phyloP scores from a whole-genome alignment of 2,329 filamentous ascomycete genomes.

The Exophiala calicioides region DNA sequence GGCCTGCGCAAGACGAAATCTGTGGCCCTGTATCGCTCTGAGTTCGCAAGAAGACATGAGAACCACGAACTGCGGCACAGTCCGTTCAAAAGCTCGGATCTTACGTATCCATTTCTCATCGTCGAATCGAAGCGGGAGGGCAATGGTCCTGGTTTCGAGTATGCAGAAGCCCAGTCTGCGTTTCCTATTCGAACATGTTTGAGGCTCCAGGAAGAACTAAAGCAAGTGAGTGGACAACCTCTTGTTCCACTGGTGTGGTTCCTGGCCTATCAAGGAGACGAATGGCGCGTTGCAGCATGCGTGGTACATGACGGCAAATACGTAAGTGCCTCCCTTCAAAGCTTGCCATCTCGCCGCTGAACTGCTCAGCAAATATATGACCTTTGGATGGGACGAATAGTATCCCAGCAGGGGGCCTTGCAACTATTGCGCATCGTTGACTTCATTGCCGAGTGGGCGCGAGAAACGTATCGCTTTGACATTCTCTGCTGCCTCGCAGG shows the following conservation, averaged over 20 bases:
- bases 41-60: not conserved
- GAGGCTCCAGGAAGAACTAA: not conserved
- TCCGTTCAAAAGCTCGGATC: not conserved
- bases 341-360: not conserved
- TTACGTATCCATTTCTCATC: not conserved
- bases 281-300: not conserved
- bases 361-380: not conserved
- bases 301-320: not conserved
- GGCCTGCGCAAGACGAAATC: not conserved
- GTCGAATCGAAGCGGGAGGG: not conserved
- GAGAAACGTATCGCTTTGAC: not conserved
- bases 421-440: not conserved
- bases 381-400: not conserved
- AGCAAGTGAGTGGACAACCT: too few relatives aligned
- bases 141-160: not conserved
- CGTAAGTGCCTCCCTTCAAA: not conserved
- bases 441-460: not conserved
- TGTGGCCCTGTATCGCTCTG: not conserved
- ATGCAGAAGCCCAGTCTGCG: not conserved
- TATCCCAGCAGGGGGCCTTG: not conserved
- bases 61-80: not conserved
- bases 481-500: not conserved
- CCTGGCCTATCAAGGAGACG: not conserved
- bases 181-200: not conserved
- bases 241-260: constrained; percentile 1